Conservation (phyloP, 2,329 filamentous ascomycete species). For the Fusarium agapanthi region DNA sequence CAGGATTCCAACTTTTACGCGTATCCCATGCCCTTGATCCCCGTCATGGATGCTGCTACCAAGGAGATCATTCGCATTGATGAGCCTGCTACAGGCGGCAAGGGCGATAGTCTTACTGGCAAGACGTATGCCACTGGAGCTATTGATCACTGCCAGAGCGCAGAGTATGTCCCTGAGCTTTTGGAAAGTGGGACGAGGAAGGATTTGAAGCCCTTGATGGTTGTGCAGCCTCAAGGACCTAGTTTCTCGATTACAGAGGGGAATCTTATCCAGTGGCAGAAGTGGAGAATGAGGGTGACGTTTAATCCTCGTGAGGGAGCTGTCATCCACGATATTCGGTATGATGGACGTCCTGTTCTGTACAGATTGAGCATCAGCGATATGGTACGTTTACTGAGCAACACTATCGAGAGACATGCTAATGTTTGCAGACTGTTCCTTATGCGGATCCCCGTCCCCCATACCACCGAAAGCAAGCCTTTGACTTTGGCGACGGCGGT, state of each 20-base stretch:
- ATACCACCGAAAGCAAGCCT: conserved; percentile 72
- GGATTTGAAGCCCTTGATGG: conserved; percentile 67
- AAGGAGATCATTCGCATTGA: conserved; percentile 47
- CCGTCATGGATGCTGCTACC: conserved; percentile 49
- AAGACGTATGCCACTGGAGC: conserved; percentile 24
- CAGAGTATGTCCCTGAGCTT: conserved; percentile 55
- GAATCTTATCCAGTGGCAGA: conserved; percentile 64
- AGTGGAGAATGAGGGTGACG: conserved; percentile 73
- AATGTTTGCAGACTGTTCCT: conserved; percentile 55
- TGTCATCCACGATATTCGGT: conserved; percentile 73
- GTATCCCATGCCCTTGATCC: conserved; percentile 60
- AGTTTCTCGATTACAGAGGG: conserved; percentile 54
- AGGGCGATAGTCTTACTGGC: conserved; percentile 37
- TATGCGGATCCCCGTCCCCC: conserved; percentile 72
- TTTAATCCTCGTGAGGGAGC: conserved; percentile 77
- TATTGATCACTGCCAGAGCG: conserved; percentile 45
- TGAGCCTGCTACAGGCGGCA: conserved; percentile 47
- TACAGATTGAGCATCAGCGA: conserved; percentile 73
- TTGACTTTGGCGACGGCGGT: conserved; percentile 75
- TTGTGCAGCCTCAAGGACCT: conserved; percentile 49
- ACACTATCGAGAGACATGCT: neutral
- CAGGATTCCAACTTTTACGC: conserved; percentile 64
- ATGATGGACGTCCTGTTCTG: conserved; percentile 71
- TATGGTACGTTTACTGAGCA: conserved; percentile 58
- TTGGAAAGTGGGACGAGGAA: conserved; percentile 52